Percentiles rank a stretch among this genome's conserved stretches.
Conservation (phyloP, 805 yeast species). For the Pichia thaimueangensis region DNA sequence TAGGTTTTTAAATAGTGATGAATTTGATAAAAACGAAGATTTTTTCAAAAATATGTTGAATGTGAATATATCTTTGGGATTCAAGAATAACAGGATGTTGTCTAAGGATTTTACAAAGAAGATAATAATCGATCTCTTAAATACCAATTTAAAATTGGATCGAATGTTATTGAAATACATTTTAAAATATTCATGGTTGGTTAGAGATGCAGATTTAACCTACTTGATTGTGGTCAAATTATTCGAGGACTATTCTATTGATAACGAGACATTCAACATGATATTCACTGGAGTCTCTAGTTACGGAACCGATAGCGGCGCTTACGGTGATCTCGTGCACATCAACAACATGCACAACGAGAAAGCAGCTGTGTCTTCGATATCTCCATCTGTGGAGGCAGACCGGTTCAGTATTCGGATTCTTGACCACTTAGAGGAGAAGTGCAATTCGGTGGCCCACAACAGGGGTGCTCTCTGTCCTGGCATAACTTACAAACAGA, state of each 20-base stretch:
- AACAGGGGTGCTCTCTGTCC: background rate
- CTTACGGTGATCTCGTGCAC: background rate
- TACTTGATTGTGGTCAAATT: background rate
- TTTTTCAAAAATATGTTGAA: slow-evolving; percentile 6
- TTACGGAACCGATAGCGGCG: background rate
- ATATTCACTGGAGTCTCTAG: background rate
- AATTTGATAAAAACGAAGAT: slow-evolving; percentile 5
- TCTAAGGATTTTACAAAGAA: slow-evolving; percentile 1
- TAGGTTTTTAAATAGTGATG: slow-evolving; percentile 3
- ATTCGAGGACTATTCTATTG: slow-evolving; percentile 2
- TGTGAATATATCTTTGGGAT: slow-evolving; percentile 8
- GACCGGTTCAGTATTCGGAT: slow-evolving; percentile 1
- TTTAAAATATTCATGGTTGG: slow-evolving; percentile 6
- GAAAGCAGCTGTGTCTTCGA: background rate
- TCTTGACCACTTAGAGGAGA: background rate
- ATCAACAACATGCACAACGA: background rate
- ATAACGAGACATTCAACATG: slow-evolving; percentile 6
- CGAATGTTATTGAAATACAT: slow-evolving; percentile 9
- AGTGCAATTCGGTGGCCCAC: background rate
- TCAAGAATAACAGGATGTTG: background rate
- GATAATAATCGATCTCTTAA: slow-evolving; percentile 7
- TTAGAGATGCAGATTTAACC: background rate
- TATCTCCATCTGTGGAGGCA: background rate
- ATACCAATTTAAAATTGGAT: slow-evolving; percentile 1
- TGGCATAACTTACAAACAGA: background rate